A percentile compares a stretch with the other conserved stretches of the same genome.
These are phyloP conservation scores for Chrysosporium keratinophilum DNA, from an alignment of 2,329 filamentous ascomycete species.

Conservation along the genomic window DNA sequence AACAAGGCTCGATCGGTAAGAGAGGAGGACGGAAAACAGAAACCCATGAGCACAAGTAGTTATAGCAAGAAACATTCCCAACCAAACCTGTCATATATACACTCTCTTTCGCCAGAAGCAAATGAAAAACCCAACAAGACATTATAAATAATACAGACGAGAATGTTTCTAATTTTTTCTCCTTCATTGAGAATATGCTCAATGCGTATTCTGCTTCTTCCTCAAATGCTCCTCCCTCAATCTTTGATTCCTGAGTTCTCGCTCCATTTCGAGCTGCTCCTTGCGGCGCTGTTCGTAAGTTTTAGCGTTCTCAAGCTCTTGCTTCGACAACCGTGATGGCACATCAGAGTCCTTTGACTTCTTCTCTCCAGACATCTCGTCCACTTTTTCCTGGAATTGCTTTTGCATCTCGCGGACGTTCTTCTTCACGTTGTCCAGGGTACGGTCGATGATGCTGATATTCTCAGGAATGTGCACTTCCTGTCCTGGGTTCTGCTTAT, in stretches of 20 bases:
- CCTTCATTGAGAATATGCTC: not conserved
- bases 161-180: not conserved
- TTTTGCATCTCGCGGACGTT: slow-evolving; percentile 19
- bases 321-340: slow-evolving; percentile 22
- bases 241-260: slow-evolving; percentile 26
- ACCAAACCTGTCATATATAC: not conserved
- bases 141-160: slow-evolving; percentile 3
- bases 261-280: slow-evolving; percentile 24
- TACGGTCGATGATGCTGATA: slow-evolving; percentile 29
- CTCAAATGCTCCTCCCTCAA: slow-evolving; percentile 9
- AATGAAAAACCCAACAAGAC: not conserved
- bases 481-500: slow-evolving; percentile 11
- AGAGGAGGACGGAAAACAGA: not conserved
- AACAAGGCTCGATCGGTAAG: not conserved
- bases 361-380: slow-evolving; percentile 21
- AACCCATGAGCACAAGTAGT: not conserved
- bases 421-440: slow-evolving; percentile 26
- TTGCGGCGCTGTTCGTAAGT: slow-evolving; percentile 25
- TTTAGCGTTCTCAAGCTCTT: slow-evolving; percentile 24
- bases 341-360: slow-evolving; percentile 19
- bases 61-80: not conserved
- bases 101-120: not conserved
- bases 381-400: slow-evolving; percentile 19
- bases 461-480: slow-evolving; percentile 13
- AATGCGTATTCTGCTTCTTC: slow-evolving; percentile 6